Evolutionary conservation across 441 rosid species (phyloP).

Genomic region (Croton setiger): DNA sequence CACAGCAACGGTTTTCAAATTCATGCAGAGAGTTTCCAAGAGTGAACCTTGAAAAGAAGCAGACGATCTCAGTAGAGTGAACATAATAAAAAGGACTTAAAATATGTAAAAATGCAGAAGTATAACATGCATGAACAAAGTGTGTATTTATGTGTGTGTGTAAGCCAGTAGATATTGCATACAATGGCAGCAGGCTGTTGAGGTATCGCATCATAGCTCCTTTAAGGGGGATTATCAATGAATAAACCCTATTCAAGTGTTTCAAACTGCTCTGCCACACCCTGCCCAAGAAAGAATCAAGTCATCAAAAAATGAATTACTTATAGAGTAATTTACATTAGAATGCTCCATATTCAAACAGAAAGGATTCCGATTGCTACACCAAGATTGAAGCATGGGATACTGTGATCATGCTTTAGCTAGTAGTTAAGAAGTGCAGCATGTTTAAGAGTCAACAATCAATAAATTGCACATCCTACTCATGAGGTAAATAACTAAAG

Average conservation of each 20-base stretch:
- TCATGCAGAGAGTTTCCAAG: slow-evolving; percentile 22
- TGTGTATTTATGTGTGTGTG: neutral
- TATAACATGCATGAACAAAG: neutral
- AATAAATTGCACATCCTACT: slow-evolving; percentile 7
- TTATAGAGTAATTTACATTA: neutral
- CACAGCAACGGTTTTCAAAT: slow-evolving; percentile 16
- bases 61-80: slow-evolving; percentile 23
- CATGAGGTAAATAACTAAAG: neutral
- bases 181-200: slow-evolving; percentile 26
- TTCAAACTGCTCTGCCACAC: slow-evolving; percentile 37
- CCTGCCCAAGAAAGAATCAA: slow-evolving; percentile 28
- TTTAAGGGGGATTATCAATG: slow-evolving; percentile 24
- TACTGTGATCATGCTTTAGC: neutral
- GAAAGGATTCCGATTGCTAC: neutral
- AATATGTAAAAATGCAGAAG: neutral
- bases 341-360: neutral
- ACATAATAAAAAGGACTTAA: slow-evolving; percentile 4
- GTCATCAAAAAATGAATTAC: slow-evolving; percentile 11
- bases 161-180: slow-evolving; percentile 5
- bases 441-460: slow-evolving; percentile 2
- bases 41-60: slow-evolving; percentile 40
- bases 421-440: neutral
- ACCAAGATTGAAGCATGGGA: slow-evolving; percentile 2
- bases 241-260: slow-evolving; percentile 26
- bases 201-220: slow-evolving; percentile 28